A percentile compares a stretch with the other conserved stretches of the same genome.
These are phyloP conservation scores for Cucurbita moschata DNA, from an alignment of 306 rosid species.

Conservation along the genomic window DNA sequence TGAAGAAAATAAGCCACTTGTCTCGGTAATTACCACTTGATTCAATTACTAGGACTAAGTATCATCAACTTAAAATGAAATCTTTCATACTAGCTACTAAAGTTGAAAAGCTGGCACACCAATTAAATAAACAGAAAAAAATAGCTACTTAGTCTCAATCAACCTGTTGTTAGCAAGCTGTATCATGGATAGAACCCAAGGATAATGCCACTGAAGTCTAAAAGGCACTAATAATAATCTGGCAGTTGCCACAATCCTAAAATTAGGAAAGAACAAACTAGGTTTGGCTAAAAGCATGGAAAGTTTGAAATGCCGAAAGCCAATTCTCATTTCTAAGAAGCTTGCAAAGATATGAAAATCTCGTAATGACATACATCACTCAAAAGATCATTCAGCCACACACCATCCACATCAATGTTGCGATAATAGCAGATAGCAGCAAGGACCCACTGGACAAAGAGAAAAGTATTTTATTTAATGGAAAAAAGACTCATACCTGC, in stretches of 20 bases:
- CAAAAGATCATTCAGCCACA: not conserved
- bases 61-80: not conserved
- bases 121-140: not conserved
- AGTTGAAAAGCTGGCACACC: not conserved
- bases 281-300: not conserved
- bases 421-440: not conserved
- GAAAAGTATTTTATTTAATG: not conserved
- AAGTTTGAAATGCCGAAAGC: not conserved
- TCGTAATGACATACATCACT: not conserved
- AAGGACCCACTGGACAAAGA: not conserved
- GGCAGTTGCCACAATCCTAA: not conserved
- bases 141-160: not conserved
- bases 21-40: not conserved
- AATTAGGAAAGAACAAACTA: not conserved
- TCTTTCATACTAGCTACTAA: not conserved
- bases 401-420: not conserved
- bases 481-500: conserved; percentile 28
- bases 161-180: not conserved
- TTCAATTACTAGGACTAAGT: not conserved
- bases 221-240: not conserved
- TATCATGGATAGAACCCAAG: not conserved
- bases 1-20: not conserved
- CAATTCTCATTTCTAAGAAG: not conserved
- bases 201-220: not conserved
- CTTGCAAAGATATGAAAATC: not conserved